phyloP scores from a whole-genome alignment of 192 early-diverging fungal genomes.

The Chytriomyces sp. region DNA sequence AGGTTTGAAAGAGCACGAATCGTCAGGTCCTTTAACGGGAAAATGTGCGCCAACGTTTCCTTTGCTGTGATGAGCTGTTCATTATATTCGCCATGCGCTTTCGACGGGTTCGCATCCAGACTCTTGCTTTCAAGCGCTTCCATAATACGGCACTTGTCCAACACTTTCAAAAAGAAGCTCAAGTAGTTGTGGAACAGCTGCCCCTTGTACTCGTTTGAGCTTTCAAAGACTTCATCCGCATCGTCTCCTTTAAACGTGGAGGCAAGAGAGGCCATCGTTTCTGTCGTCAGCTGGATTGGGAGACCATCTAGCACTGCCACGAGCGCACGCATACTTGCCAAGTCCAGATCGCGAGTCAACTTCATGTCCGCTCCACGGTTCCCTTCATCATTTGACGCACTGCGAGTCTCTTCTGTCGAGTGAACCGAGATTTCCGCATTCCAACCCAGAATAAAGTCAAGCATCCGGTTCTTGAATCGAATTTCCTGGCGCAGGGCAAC shows the following conservation, averaged over 20 bases:
- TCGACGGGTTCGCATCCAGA: slow-evolving; percentile 15
- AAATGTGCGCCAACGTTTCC: slow-evolving; percentile 66
- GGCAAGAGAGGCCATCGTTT: slow-evolving; percentile 12
- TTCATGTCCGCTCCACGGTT: slow-evolving; percentile 43
- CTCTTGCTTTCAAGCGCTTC: slow-evolving; percentile 47
- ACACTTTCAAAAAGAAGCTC: slow-evolving; percentile 75
- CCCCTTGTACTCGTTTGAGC: slow-evolving; percentile 59
- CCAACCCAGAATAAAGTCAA: slow-evolving; percentile 78
- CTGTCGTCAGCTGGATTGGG: slow-evolving; percentile 66
- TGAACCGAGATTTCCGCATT: slow-evolving; percentile 62
- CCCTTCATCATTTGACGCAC: neutral
- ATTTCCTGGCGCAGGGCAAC: slow-evolving; percentile 76
- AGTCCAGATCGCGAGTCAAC: slow-evolving; percentile 76
- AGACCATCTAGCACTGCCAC: slow-evolving; percentile 70
- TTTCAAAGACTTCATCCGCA: slow-evolving; percentile 28
- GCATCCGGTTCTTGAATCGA: slow-evolving; percentile 70
- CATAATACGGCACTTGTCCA: slow-evolving; percentile 69
- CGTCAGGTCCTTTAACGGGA: slow-evolving; percentile 79
- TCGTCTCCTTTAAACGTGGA: slow-evolving; percentile 16
- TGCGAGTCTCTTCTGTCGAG: neutral
- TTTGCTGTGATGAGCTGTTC: slow-evolving; percentile 49
- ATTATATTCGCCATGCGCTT: slow-evolving; percentile 26
- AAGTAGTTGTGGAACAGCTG: slow-evolving; percentile 75
- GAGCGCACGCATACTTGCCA: slow-evolving; percentile 78
- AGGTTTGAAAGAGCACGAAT: slow-evolving; percentile 90